These are phyloP conservation scores for Saturnispora besseyi DNA, from an alignment of 805 yeast genomes.

Conservation along the genomic window DNA sequence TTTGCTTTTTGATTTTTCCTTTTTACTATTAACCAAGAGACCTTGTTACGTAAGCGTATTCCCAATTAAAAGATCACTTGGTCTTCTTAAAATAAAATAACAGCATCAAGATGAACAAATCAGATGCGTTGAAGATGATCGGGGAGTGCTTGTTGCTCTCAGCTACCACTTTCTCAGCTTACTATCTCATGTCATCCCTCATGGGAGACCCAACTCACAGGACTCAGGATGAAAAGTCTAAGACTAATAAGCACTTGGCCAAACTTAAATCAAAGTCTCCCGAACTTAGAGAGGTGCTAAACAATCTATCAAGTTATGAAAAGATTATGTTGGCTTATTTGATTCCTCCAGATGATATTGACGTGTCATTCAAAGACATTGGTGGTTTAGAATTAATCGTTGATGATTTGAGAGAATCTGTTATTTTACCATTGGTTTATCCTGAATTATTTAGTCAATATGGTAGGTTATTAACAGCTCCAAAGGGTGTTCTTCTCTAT, in stretches of 20 bases:
- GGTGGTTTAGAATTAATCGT: constrained; percentile 83
- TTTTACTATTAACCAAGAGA: not conserved
- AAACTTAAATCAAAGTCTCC: constrained; percentile 56
- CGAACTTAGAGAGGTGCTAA: constrained; percentile 41
- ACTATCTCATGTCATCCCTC: constrained; percentile 32
- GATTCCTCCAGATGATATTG: constrained; percentile 76
- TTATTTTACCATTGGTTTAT: constrained; percentile 73
- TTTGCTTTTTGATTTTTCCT: not conserved
- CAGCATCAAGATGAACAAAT: constrained; percentile 40
- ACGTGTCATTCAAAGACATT: constrained; percentile 66
- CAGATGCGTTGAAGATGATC: constrained; percentile 63
- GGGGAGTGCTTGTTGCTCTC: constrained; percentile 60
- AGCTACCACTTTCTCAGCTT: constrained; percentile 47
- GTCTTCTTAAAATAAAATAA: not conserved
- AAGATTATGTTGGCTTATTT: constrained; percentile 66
- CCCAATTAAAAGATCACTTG: not conserved
- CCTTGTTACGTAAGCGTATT: not conserved
- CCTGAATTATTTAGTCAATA: constrained; percentile 70
- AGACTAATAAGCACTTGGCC: constrained; percentile 47
- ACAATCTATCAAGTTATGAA: constrained; percentile 50
- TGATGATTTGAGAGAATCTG: constrained; percentile 80
- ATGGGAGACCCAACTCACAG: constrained; percentile 30
- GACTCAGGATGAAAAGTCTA: constrained; percentile 52
- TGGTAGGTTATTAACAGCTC: constrained; percentile 68
- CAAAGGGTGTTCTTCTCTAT: constrained; percentile 84